Evolutionary conservation across 2,329 filamentous ascomycete genomes (phyloP).

Genomic region (Beauveria rudraprayagi): DNA sequence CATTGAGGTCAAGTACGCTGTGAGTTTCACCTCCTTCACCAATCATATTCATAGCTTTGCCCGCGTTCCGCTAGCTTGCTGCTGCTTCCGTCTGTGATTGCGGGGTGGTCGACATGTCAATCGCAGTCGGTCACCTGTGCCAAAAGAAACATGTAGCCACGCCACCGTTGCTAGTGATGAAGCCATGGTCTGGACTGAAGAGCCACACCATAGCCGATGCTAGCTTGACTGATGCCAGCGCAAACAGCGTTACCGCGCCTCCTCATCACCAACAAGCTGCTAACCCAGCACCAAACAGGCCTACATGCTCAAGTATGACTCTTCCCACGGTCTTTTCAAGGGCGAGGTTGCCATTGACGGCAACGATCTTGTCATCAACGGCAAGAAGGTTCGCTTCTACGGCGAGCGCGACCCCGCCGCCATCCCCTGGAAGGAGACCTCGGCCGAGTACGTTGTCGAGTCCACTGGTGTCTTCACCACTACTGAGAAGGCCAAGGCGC

Average conservation of each 20-base stretch:
- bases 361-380: constrained; percentile 77
- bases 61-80: neutral
- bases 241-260: neutral
- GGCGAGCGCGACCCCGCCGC: constrained; percentile 77
- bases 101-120: neutral
- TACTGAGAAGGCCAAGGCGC: constrained; percentile 86
- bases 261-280: neutral
- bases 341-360: constrained; percentile 68
- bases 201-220: neutral
- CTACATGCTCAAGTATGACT: constrained; percentile 99
- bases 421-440: constrained; percentile 86
- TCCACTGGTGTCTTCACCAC: constrained; percentile 99
- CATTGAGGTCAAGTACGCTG: constrained; percentile 96
- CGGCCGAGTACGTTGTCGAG: constrained; percentile 92
- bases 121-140: neutral
- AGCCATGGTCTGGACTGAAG: neutral
- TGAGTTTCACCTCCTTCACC: constrained; percentile 46
- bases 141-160: neutral
- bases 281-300: constrained; percentile 44
- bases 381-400: constrained; percentile 94
- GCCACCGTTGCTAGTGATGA: neutral
- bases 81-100: neutral
- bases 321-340: constrained; percentile 94
- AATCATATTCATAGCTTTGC: neutral
- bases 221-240: neutral